phyloP scores from a whole-genome alignment of 495 filamentous ascomycete species.

The Xylaria bambusicola region DNA sequence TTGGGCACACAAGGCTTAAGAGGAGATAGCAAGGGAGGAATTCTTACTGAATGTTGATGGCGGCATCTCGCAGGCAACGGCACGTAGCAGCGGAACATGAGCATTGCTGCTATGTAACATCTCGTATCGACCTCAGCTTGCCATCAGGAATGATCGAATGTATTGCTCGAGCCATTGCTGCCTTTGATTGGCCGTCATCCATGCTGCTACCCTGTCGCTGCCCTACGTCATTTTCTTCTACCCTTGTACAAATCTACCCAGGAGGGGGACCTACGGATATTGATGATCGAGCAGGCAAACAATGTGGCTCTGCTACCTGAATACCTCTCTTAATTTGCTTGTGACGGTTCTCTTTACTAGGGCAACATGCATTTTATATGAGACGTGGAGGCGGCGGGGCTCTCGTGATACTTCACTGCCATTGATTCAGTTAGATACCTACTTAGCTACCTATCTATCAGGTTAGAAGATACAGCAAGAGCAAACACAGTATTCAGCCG shows the following conservation, averaged over 20 bases:
- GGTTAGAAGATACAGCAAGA: no score
- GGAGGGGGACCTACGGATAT: no score
- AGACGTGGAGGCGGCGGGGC: not conserved
- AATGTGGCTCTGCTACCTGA: not conserved
- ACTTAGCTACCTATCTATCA: no score
- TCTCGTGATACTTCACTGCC: not conserved
- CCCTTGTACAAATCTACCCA: not conserved
- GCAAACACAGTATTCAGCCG: no score
- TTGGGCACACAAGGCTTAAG: not conserved
- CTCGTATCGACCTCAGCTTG: constrained; percentile 8
- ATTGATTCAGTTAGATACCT: no score
- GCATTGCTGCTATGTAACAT: not conserved
- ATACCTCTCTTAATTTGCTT: no score
- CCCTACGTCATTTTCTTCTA: constrained; percentile 10
- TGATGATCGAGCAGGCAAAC: not conserved
- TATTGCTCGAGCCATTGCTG: not conserved
- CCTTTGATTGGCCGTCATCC: not conserved
- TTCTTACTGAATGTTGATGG: not conserved
- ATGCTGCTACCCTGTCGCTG: constrained; percentile 4
- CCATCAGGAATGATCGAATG: not conserved
- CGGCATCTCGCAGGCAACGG: constrained; percentile 9
- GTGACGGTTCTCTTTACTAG: no score
- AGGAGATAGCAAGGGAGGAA: not conserved
- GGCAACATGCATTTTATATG: no score
- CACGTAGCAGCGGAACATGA: not conserved